Base-by-base conservation (phyloP, 352 stramenopile species). In the Globisporangium spinosum region DNA sequence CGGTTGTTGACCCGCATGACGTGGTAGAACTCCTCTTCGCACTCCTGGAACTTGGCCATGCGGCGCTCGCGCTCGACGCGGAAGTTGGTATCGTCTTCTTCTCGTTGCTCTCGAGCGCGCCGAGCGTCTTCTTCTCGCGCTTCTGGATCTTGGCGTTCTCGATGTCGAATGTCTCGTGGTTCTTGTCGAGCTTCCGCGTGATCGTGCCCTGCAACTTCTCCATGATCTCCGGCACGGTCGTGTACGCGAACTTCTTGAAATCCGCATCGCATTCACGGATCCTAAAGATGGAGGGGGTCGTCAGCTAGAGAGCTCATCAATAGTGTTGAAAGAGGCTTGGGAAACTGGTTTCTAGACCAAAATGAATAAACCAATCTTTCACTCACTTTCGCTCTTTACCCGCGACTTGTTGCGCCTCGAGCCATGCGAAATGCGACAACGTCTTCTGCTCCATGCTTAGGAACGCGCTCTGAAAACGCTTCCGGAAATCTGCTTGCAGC, bases 81-180 rank as follows among this genome's bases (percentile, higher is more conserved):
- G 61, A 97, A 95, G 40, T 72, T 81, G 23, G 77, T 62, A 6
- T 74, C 73, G 86, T 92, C 40, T 79, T 77, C 51, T 68, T 74
- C 62, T 95, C 84, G 60, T 91, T 90, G 35, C 55, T 74, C 54
- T 89, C 80, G 60, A 97, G 80, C 34, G 79, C 70, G 20, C 74
- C 57, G n/a, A 86, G 68, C 15, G 92, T 94, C 75, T 98, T 97
- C 71, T 88, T 84, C 70, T 97, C 91, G 43, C 90, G 85, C 74
- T 97, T 97, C 47, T 86, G 76, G 27, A 95, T 93, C 75, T 97
- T 98, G 63, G 91, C 86, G 71, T 97, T 97, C 62, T 98, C 91
- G 58, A 97, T 97, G 72, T 97, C 89, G 69, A 97, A 97, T 9
- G 85, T 95, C 74, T 98, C 91, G 73, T 93, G 80, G 63, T 88